phyloP scores from a whole-genome alignment of 495 filamentous ascomycete species.

The Lophiostoma macrostomum region DNA sequence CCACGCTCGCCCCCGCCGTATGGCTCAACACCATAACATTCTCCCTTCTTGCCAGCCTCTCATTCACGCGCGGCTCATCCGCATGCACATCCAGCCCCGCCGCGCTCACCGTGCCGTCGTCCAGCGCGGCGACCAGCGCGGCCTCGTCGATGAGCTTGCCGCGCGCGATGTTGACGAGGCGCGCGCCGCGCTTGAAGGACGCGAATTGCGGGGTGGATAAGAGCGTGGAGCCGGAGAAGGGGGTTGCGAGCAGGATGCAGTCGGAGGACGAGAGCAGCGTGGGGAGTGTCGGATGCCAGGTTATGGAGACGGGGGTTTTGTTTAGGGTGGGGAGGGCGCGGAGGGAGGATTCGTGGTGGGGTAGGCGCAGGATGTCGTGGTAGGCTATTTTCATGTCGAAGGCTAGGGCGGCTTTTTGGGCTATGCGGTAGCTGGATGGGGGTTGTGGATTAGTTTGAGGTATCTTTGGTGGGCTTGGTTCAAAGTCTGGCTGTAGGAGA shows the following conservation, averaged over 20 bases:
- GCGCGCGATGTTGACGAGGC: constrained; percentile 72
- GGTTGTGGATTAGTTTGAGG: too few species aligned
- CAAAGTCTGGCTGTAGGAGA: too few species aligned
- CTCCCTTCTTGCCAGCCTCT: constrained; percentile 47
- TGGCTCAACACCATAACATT: constrained; percentile 64
- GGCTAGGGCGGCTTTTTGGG: constrained; percentile 56
- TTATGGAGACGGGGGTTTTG: too few species aligned
- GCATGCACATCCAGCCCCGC: constrained; percentile 70
- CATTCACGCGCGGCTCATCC: constrained; percentile 53
- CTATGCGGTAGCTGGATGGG: constrained; percentile 63
- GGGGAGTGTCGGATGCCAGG: constrained; percentile 52
- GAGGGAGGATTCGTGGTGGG: too few species aligned
- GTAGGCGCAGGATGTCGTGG: constrained; percentile 60
- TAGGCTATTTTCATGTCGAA: constrained; percentile 70
- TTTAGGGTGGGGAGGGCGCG: too few species aligned
- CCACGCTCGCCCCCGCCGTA: constrained; percentile 69
- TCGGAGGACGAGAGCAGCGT: constrained; percentile 55
- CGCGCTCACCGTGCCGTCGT: constrained; percentile 50
- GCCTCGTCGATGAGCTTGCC: constrained; percentile 68
- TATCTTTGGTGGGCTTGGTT: too few species aligned
- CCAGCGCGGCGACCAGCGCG: constrained; percentile 62
- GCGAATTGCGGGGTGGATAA: constrained; percentile 51
- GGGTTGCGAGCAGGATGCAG: constrained; percentile 66
- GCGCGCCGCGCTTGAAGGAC: constrained; percentile 54
- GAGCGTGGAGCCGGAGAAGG: constrained; percentile 58